A percentile compares a stretch with the other conserved stretches of the same genome.
Evolutionary conservation across 75 land plant genomes (phyloP).

Genomic region (Cupressus sempervirens): DNA sequence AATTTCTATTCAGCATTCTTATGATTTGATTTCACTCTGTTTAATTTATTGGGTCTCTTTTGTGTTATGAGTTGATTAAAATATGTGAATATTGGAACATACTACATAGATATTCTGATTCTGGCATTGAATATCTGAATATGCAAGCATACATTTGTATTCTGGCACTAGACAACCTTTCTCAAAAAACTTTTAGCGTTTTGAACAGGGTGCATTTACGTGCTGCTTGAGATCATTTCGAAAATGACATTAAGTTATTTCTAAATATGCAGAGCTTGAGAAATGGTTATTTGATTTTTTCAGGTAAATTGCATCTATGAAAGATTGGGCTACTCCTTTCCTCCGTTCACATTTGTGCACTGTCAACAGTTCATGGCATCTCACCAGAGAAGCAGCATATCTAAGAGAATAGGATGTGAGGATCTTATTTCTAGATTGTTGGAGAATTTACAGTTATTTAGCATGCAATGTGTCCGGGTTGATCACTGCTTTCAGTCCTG

Average conservation of each 20-base stretch:
- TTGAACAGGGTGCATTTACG: background rate
- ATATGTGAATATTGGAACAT: background rate
- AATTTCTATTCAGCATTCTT: background rate
- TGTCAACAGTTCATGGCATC: conserved; percentile 13
- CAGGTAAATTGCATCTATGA: conserved; percentile 21
- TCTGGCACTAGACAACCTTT: background rate
- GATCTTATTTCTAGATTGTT: conserved; percentile 10
- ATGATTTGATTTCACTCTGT: background rate
- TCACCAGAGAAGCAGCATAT: background rate
- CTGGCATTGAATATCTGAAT: background rate
- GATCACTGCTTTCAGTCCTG: conserved; percentile 33
- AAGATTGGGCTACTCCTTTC: conserved; percentile 11
- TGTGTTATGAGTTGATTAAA: background rate
- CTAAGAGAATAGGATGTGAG: background rate
- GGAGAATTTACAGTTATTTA: conserved; percentile 16
- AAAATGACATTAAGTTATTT: background rate
- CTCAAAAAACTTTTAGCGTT: background rate
- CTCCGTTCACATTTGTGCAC: conserved; percentile 19
- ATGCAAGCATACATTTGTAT: background rate
- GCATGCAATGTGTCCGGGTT: conserved; percentile 16
- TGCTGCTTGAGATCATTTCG: background rate
- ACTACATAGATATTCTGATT: background rate
- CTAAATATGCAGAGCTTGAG: background rate
- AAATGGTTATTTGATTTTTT: background rate
- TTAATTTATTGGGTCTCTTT: background rate